phyloP scores from a whole-genome alignment of 352 stramenopile species.

The Phytophthora fragariae region DNA sequence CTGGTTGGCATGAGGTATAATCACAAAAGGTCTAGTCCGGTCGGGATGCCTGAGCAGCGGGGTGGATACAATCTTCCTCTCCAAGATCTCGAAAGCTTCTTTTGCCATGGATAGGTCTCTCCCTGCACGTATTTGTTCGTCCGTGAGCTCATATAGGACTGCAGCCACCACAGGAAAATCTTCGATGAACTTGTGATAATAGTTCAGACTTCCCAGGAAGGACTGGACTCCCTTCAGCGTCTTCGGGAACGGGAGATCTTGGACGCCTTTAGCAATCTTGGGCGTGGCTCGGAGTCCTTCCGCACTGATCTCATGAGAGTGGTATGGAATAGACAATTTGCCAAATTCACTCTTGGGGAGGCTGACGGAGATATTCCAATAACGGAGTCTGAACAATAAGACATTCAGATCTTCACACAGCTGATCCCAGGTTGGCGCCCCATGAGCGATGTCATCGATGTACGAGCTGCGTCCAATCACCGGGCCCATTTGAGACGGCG shows the following conservation, averaged over 20 bases:
- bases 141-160: background rate
- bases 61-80: background rate
- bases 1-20: no score
- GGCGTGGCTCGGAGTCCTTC: background rate
- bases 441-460: constrained; percentile 2
- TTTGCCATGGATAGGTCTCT: background rate
- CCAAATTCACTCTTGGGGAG: constrained; percentile 1
- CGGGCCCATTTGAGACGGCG: background rate
- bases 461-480: background rate
- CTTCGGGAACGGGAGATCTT: background rate
- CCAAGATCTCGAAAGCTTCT: constrained; percentile 2
- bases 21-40: background rate
- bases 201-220: background rate
- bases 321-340: background rate
- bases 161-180: no score
- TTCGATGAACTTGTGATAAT: no score
- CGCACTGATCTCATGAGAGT: background rate
- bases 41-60: background rate
- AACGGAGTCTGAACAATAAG: background rate
- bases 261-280: constrained; percentile 1
- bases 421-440: background rate
- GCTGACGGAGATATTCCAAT: constrained; percentile 10
- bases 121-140: background rate
- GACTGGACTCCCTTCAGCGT: background rate
- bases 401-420: background rate